Evolutionary conservation across 176 grass and related monocot genomes (phyloP).

Genomic region (Triticum turgidum): DNA sequence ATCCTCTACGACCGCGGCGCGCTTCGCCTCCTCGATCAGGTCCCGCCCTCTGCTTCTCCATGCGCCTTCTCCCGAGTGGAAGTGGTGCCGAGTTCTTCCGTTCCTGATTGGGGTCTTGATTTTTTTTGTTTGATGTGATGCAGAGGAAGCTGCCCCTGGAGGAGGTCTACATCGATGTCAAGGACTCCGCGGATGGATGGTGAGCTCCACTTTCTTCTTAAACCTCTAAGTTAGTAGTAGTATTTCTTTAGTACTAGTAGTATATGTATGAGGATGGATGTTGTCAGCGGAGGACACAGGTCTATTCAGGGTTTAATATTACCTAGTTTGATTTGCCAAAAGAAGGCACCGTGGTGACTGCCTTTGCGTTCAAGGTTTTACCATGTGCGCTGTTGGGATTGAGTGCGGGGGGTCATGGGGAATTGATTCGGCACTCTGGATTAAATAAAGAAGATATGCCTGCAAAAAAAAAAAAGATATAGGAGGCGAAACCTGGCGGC

Average conservation of each 20-base stretch:
- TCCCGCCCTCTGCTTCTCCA: neutral
- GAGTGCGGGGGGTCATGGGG: neutral
- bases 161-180: conserved; percentile 66
- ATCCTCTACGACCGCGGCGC: conserved; percentile 67
- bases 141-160: conserved; percentile 82
- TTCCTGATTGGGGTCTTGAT: conserved; percentile 13
- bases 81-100: neutral
- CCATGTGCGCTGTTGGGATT: neutral
- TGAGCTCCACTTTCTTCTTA: conserved; percentile 16
- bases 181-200: conserved; percentile 71
- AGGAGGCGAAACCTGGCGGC: neutral
- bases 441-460: neutral
- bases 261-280: neutral
- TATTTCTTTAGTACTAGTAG: neutral
- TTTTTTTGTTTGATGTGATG: neutral
- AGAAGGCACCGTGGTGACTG: neutral
- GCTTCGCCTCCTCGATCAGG: conserved; percentile 95
- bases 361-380: neutral
- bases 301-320: neutral
- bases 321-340: neutral
- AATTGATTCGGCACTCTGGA: neutral
- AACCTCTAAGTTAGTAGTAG: neutral
- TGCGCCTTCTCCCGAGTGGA: neutral
- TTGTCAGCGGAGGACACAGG: neutral
- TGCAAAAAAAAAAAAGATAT: neutral